Base-by-base conservation (phyloP, 768 basidiomycete species). In the Tylopilus sp. region DNA sequence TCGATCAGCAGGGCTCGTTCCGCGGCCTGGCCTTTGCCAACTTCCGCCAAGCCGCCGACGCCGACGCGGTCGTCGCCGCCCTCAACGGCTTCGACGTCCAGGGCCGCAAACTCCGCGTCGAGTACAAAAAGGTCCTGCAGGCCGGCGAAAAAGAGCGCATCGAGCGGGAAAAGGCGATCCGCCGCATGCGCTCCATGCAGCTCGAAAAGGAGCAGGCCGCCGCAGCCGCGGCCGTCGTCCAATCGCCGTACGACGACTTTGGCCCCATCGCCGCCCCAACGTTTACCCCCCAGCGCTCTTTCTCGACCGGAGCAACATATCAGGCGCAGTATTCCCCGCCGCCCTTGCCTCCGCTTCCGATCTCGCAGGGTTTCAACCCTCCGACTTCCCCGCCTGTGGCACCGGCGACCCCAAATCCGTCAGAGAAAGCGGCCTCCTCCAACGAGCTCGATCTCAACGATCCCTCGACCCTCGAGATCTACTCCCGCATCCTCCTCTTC, bases 71-170 rank as follows among this genome's bases (percentile, higher is more conserved):
- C 50, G 96, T 98, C 6, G 94, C 83, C 34, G 97, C 97, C 37
- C 75, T 99, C 63, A 98, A 98, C 63, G 96, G 96, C 12, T 95
- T 92, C 67, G 93, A 95, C 62, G 89, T 97, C 30, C 90, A 93
- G 63, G 97, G 97, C 22, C 90, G 97, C 63, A 98, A 98, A 72
- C 79, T 99, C 46, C 89, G 97, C 38, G 96, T 98, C 51, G 97
- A 99, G 73, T 98, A 98, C 78, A 99, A 99, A 78, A 98, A 98
- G 73, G 96, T 98, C 9, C 76, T 99, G n/a, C 95, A 98, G 70
- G 94, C 95, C 4, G 95, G 96, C 45, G 97, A 99, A 74, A 99
- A 99, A 74, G 97, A 99, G 67, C 84, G 92, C 52, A 99, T 98
- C 66, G 97, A 99, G 72, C 78, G 96, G 52, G 96, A 98, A 77